Base-by-base conservation (phyloP, 1,284 basidiomycete species). In the Pascua guehoae region DNA sequence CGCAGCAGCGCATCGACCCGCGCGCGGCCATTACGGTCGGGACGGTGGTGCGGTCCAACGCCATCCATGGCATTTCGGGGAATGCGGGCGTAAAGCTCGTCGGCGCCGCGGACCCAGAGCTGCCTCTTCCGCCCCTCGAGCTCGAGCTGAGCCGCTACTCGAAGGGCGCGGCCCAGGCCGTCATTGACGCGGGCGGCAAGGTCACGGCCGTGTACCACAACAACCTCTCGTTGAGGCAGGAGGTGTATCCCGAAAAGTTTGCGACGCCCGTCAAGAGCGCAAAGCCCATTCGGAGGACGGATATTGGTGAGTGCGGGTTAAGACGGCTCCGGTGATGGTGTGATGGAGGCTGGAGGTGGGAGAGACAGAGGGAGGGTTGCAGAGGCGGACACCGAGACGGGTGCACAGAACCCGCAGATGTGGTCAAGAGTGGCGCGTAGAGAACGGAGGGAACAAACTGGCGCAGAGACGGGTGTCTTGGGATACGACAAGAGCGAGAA, bases 121-220 rank as follows among this genome's bases (percentile, higher is more conserved):
- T 72, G 41, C 72, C 74, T 15, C 65, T 75, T 8, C 81, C 86
- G 5, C 82, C 89, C 5, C 82, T 99, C 32, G 85, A 91, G 69
- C 85, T 98, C 48, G 83, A 85, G 16, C 85, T 93, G 38, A 91
- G 92, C 5, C 83, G 89, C 57, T 95, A 91, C 14, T 92, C 91
- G 8, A 86, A 89, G 71, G 84, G 84, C 49, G 94, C 95, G 2
- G 92, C 97, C 52, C 76, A 84, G 50, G 89, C 91, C 0, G 85
- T 98, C 55, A 89, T 98, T 70, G 79, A 79, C 11, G 82, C 81
- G 5, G 91, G 93, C 15, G 96, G 95, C 16, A 84, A 84, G 48
- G 85, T 98, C 18, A 85, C 88, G 50, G 94, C 92, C 79, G 87
- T 91, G 67, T 97, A 92, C 75, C 95, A 97, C 80, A 98, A 97